Evolutionary conservation across 2,329 filamentous ascomycete genomes (phyloP).

Genomic region (Fusarium succisae): DNA sequence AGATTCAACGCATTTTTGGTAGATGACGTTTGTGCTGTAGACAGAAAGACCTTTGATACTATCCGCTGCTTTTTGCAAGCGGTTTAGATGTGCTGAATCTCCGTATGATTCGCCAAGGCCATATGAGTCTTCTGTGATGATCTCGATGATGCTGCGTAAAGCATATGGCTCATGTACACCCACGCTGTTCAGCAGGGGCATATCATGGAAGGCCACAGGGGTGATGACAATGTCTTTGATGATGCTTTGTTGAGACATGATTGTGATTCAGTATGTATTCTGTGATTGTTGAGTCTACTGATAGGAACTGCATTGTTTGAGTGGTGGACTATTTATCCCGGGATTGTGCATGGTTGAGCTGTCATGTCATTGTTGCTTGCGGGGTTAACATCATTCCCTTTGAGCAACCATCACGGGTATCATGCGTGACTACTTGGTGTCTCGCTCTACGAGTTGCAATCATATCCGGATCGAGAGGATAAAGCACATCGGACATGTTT

Average conservation of each 20-base stretch:
- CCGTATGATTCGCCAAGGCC: slow-evolving; percentile 55
- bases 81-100: slow-evolving; percentile 49
- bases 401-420: neutral
- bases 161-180: slow-evolving; percentile 56
- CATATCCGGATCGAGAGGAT: slow-evolving; percentile 12
- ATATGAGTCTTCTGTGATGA: slow-evolving; percentile 48
- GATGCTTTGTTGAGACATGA: slow-evolving; percentile 41
- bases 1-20: slow-evolving; percentile 83
- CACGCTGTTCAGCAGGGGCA: slow-evolving; percentile 55
- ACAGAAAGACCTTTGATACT: slow-evolving; percentile 45
- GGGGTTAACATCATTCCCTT: slow-evolving; percentile 9
- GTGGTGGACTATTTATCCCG: slow-evolving; percentile 32
- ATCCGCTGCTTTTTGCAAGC: slow-evolving; percentile 46
- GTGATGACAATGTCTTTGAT: slow-evolving; percentile 54
- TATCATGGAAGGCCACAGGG: slow-evolving; percentile 56
- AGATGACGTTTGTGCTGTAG: slow-evolving; percentile 81
- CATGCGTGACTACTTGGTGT: neutral
- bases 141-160: slow-evolving; percentile 53
- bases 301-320: slow-evolving; percentile 2
- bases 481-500: slow-evolving; percentile 17
- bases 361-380: neutral
- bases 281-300: neutral
- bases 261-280: neutral
- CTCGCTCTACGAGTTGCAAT: neutral
- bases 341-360: neutral